A percentile compares a stretch with the other conserved stretches of the same genome.
These are phyloP conservation scores for Citrus medica DNA, from an alignment of 345 rosid genomes.

Conservation along the genomic window DNA sequence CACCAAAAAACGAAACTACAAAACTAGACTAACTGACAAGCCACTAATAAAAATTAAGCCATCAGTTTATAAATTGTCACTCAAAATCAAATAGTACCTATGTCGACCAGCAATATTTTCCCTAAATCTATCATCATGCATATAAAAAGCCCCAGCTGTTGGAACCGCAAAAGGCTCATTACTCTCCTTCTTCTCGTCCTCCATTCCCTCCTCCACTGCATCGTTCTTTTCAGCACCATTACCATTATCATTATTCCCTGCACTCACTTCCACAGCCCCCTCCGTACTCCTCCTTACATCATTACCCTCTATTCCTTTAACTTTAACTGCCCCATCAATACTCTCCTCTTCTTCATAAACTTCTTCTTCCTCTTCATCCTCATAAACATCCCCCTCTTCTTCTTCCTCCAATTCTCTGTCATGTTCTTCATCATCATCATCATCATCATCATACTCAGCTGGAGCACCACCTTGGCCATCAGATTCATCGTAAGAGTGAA, in stretches of 20 bases:
- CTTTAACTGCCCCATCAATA: slow-evolving; percentile 12
- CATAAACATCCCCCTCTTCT: slow-evolving; percentile 32
- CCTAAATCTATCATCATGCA: slow-evolving; percentile 94
- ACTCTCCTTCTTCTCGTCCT: slow-evolving; percentile 55
- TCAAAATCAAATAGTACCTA: slow-evolving; percentile 15
- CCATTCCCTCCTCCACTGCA: slow-evolving; percentile 29
- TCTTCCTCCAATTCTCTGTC: slow-evolving; percentile 32
- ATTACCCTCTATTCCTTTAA: slow-evolving; percentile 20
- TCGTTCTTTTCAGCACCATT: slow-evolving; percentile 16
- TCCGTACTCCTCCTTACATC: slow-evolving; percentile 26
- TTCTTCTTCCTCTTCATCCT: slow-evolving; percentile 39
- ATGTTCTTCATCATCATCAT: slow-evolving; percentile 28
- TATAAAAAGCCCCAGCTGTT: slow-evolving; percentile 94
- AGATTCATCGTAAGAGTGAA: slow-evolving; percentile 61
- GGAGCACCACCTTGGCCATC: slow-evolving; percentile 68
- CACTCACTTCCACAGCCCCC: slow-evolving; percentile 21
- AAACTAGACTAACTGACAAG: background rate
- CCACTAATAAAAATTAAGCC: background rate
- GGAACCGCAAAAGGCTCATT: slow-evolving; percentile 92
- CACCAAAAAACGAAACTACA: background rate
- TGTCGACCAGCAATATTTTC: slow-evolving; percentile 56
- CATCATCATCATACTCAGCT: slow-evolving; percentile 49
- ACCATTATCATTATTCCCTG: background rate
- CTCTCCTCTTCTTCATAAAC: slow-evolving; percentile 42
- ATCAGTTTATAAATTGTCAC: too few relatives aligned